phyloP scores from a whole-genome alignment of 257 asterid genomes.

The Orobanche coerulescens region DNA sequence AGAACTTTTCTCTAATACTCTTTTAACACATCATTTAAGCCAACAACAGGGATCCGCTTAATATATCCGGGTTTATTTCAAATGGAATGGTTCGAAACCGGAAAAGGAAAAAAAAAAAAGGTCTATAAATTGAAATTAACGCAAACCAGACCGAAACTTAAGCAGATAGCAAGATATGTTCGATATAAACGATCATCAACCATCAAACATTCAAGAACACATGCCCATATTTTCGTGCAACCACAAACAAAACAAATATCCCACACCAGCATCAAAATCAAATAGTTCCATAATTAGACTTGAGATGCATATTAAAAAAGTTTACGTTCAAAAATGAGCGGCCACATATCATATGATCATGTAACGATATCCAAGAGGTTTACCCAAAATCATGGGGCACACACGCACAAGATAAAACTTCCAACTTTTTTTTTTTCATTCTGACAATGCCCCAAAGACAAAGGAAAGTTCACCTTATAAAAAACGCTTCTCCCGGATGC shows the following conservation, averaged over 20 bases:
- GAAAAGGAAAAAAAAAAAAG: too few species aligned
- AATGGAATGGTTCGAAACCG: too few species aligned
- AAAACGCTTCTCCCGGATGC: slow-evolving; percentile 22
- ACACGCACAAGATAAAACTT: slow-evolving; percentile 24
- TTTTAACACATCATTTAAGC: too few species aligned
- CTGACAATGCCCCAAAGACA: slow-evolving; percentile 29
- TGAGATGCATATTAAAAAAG: slow-evolving; percentile 10
- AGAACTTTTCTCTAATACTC: too few species aligned
- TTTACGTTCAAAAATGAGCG: slow-evolving; percentile 22
- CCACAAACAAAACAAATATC: slow-evolving; percentile 16
- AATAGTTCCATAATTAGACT: not conserved
- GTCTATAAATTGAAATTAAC: not conserved
- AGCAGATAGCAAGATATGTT: not conserved
- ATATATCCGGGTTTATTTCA: too few species aligned
- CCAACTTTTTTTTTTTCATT: slow-evolving; percentile 5
- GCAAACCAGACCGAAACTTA: not conserved
- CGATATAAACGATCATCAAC: not conserved
- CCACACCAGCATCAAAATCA: slow-evolving; percentile 11
- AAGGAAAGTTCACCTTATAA: slow-evolving; percentile 25
- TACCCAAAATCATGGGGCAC: slow-evolving; percentile 28
- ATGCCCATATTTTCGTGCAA: not conserved
- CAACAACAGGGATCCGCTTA: too few species aligned
- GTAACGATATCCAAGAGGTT: slow-evolving; percentile 17
- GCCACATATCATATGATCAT: slow-evolving; percentile 18
- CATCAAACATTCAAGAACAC: not conserved